Percentiles rank a stretch among this genome's conserved stretches.
Conservation (phyloP, 192 early-diverging fungal species). For the Backusella tarrabulga region DNA sequence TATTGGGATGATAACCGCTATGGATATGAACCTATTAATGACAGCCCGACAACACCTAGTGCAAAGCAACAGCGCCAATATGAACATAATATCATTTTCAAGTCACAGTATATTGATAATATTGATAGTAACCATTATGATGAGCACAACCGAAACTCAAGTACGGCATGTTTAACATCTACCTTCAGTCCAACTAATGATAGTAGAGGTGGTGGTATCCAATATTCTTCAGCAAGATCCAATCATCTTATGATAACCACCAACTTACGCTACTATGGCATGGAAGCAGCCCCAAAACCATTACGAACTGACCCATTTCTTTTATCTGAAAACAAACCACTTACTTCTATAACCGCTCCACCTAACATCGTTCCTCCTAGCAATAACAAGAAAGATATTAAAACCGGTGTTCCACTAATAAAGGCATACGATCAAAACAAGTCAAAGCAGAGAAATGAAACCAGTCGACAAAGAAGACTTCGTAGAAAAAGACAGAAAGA, state of each 20-base stretch:
- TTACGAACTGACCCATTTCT: not conserved
- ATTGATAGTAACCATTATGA: not conserved
- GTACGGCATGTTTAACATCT: not conserved
- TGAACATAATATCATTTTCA: not conserved
- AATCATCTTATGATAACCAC: not conserved
- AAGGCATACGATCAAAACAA: not conserved
- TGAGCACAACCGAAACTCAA: not conserved
- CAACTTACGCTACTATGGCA: not conserved
- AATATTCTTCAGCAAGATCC: not conserved
- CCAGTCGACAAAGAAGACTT: not conserved
- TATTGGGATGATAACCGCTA: not conserved
- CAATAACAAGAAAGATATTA: not conserved
- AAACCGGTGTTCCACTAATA: no score
- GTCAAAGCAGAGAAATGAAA: not conserved
- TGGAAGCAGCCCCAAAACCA: not conserved
- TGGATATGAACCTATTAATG: not conserved
- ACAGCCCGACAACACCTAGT: not conserved
- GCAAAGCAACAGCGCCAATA: not conserved
- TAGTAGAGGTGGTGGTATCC: not conserved
- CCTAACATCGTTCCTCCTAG: not conserved
- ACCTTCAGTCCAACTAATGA: not conserved
- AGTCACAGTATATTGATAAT: not conserved
- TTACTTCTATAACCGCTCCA: not conserved
- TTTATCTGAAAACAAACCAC: not conserved
- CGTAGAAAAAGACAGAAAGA: not conserved